These are phyloP conservation scores for Thielaviopsis punctulata DNA, from an alignment of 2,329 filamentous ascomycete genomes.

Conservation along the genomic window DNA sequence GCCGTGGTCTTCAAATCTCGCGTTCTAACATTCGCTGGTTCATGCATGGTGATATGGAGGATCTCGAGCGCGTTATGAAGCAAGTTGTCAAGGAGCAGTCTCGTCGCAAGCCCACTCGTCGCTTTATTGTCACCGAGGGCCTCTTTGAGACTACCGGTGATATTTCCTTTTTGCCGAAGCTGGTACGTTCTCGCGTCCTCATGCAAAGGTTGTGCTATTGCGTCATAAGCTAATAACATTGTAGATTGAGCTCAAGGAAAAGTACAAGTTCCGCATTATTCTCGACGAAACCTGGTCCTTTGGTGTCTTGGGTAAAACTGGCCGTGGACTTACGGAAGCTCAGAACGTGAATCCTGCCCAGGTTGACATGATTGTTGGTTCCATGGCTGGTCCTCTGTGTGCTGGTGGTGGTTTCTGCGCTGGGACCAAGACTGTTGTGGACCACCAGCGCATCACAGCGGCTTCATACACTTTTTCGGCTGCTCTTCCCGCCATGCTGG, in stretches of 20 bases:
- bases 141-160: constrained; percentile 86
- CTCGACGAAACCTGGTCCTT: constrained; percentile 97
- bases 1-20: constrained; percentile 85
- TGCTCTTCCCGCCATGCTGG: constrained; percentile 79
- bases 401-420: constrained; percentile 94
- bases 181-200: constrained; percentile 38
- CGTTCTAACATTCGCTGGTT: constrained; percentile 87
- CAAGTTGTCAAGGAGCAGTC: constrained; percentile 78
- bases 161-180: constrained; percentile 64
- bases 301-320: constrained; percentile 79
- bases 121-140: constrained; percentile 93
- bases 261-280: constrained; percentile 95
- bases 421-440: constrained; percentile 76
- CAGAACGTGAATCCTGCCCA: constrained; percentile 89
- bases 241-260: constrained; percentile 66
- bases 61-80: constrained; percentile 70
- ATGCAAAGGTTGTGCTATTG: background rate
- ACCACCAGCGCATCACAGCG: constrained; percentile 88
- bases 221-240: background rate
- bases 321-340: constrained; percentile 82
- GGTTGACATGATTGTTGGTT: constrained; percentile 94
- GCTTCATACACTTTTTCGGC: constrained; percentile 92
- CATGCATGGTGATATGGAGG: constrained; percentile 90
- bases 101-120: constrained; percentile 68
- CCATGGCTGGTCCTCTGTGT: constrained; percentile 74